A percentile compares a stretch with the other conserved stretches of the same genome.
phyloP scores from a whole-genome alignment of 345 rosid genomes.

The Hibiscus trionum region DNA sequence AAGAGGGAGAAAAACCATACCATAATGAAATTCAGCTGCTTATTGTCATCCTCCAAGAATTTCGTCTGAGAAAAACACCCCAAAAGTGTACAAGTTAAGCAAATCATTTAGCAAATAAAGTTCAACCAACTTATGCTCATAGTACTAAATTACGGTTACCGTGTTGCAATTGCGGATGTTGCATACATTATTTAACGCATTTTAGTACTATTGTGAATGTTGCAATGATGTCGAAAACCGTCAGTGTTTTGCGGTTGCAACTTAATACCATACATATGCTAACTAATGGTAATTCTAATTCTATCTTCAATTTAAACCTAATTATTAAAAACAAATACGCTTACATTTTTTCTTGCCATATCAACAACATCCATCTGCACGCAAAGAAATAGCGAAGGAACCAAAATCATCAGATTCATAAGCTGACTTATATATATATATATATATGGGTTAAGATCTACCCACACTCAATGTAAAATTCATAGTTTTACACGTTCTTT shows the following conservation, averaged over 20 bases:
- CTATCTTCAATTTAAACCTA: neutral
- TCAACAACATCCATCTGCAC: constrained; percentile 1
- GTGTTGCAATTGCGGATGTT: no score
- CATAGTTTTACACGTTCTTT: no score
- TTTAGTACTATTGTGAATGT: no score
- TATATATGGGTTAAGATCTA: no score
- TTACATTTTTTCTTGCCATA: neutral
- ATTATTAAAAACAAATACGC: neutral
- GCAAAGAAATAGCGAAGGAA: neutral
- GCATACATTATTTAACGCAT: no score
- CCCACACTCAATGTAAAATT: no score
- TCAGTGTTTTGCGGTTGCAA: no score
- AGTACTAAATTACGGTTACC: no score
- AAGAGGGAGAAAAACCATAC: constrained; percentile 16
- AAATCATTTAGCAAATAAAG: neutral
- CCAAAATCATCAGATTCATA: neutral
- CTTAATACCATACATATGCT: neutral
- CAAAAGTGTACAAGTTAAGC: neutral
- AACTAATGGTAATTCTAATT: neutral
- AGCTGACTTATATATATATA: neutral
- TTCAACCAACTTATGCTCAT: neutral
- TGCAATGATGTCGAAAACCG: no score
- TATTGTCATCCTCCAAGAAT: constrained; percentile 31
- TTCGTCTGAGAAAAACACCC: neutral
- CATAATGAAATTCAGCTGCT: constrained; percentile 36